A percentile compares a stretch with the other conserved stretches of the same genome.
phyloP scores from a whole-genome alignment of 164 flowering plant genomes.

The Stephania yunnanensis region DNA sequence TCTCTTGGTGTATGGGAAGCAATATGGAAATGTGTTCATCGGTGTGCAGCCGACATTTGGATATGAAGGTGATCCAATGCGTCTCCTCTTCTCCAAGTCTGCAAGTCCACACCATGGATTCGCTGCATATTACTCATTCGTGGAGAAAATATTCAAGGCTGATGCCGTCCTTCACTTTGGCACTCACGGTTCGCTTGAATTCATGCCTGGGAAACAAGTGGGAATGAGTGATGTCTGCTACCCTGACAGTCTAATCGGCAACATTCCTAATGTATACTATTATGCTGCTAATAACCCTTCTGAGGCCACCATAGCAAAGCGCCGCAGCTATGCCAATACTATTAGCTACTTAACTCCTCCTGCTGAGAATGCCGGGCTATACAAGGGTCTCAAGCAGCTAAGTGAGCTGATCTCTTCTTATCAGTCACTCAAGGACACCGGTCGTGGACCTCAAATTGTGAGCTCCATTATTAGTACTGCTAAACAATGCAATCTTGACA shows the following conservation, averaged over 20 bases:
- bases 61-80: conserved; percentile 98
- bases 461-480: conserved; percentile 97
- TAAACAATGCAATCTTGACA: conserved; percentile 93
- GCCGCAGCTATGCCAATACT: conserved; percentile 97
- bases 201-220: conserved; percentile 99
- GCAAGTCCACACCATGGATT: conserved; percentile 99
- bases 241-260: conserved; percentile 96
- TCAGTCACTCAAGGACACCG: conserved; percentile 92
- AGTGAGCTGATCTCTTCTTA: conserved; percentile 93
- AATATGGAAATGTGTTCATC: conserved; percentile 90
- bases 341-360: conserved; percentile 99
- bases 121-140: conserved; percentile 93
- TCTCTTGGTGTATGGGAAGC: conserved; percentile 91
- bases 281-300: conserved; percentile 99
- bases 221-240: conserved; percentile 98
- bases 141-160: conserved; percentile 91
- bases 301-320: conserved; percentile 97
- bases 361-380: conserved; percentile 98
- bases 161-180: conserved; percentile 99
- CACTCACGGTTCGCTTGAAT: conserved; percentile 96
- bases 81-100: conserved; percentile 95
- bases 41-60: conserved; percentile 99
- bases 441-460: conserved; percentile 91
- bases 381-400: conserved; percentile 96
- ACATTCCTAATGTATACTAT: conserved; percentile 93